Evolutionary conservation across 306 rosid species (phyloP).

Genomic region (Erythrophleum fordii): DNA sequence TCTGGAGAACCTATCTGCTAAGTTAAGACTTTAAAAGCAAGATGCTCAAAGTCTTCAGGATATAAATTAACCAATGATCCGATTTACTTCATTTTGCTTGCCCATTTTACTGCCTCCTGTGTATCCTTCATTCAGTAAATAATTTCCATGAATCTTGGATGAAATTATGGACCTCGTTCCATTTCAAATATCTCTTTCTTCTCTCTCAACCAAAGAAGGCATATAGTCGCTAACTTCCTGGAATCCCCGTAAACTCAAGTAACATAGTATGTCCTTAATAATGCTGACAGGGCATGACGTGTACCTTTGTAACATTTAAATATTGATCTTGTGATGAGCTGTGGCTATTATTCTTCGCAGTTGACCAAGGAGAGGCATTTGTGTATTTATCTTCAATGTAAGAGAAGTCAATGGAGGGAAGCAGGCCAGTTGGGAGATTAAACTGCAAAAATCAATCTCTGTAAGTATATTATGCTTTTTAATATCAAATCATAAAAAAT

Average conservation of each 20-base stretch:
- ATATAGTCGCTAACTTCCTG: conserved; percentile 19
- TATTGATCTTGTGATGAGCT: conserved; percentile 51
- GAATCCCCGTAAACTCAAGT: background rate
- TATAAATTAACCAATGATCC: conserved; percentile 22
- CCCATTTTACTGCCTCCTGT: conserved; percentile 19
- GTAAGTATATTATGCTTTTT: conserved; percentile 36
- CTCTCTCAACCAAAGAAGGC: conserved; percentile 26
- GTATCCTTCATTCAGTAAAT: conserved; percentile 19
- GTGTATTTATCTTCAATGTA: conserved; percentile 52
- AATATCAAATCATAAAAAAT: conserved; percentile 29
- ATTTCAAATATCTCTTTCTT: background rate
- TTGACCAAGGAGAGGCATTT: conserved; percentile 46
- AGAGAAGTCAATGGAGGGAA: conserved; percentile 66
- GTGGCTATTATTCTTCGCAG: conserved; percentile 46
- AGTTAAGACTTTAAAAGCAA: conserved; percentile 8
- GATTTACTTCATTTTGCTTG: conserved; percentile 25
- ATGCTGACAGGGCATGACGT: conserved; percentile 15
- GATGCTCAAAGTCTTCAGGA: conserved; percentile 4
- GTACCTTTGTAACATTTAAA: conserved; percentile 75
- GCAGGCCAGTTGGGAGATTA: conserved; percentile 70
- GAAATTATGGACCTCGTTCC: conserved; percentile 30
- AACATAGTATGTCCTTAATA: conserved; percentile 26
- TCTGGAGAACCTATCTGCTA: conserved; percentile 10
- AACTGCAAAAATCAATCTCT: conserved; percentile 57
- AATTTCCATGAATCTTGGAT: conserved; percentile 27